Evolutionary conservation across 164 flowering plant genomes (phyloP), one percentile per base, ranked within the genome.

Genomic region (Vitis rupestris): DNA sequence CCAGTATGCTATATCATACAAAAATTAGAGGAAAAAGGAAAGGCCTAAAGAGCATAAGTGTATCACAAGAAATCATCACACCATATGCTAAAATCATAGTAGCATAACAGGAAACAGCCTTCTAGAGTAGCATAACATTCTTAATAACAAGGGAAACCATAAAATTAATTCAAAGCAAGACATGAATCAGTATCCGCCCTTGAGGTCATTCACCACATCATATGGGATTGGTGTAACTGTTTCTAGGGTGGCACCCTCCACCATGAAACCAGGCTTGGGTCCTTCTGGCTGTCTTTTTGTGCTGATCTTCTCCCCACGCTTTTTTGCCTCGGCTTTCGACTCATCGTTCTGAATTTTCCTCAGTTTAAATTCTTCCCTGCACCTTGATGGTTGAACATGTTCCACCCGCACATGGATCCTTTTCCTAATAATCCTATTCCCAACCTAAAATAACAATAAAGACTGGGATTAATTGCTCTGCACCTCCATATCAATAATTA

Each of bases 321-420:
- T 86, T 81, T 91, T 91, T 0, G 91, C 97, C 60, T 82, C 91
- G 0, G 88, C 92, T 81, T 88, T 91, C 72, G 89, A 52, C 54
- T 84, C 53, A 16, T 91, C 91, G 62, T 91, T 91, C 79, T 75
- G 74, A 19, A 76, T 56, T 73, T 78, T 85, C 78, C 90, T 81
- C 30, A 67, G 75, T 23, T 73, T 66, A 74, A 90, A 74, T 15
- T 87, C 97, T 70, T 89, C 97, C 0, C 73, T 77, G 80, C 97
- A 91, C 70, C 92, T 79, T 3, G 94, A 89, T 9, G 87, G 90
- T 70, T 75, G 87, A 37, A 89, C 91, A 63, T 91, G 97, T 76
- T 91, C 97, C 17, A 91, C 77, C 0, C 94, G 82, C 13, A 91
- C 92, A 72, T 91, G 97, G 44, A 91, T 87, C 77, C 97, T 86